phyloP scores from a whole-genome alignment of 1,139 yeast genomes.

The Pichia sp. region DNA sequence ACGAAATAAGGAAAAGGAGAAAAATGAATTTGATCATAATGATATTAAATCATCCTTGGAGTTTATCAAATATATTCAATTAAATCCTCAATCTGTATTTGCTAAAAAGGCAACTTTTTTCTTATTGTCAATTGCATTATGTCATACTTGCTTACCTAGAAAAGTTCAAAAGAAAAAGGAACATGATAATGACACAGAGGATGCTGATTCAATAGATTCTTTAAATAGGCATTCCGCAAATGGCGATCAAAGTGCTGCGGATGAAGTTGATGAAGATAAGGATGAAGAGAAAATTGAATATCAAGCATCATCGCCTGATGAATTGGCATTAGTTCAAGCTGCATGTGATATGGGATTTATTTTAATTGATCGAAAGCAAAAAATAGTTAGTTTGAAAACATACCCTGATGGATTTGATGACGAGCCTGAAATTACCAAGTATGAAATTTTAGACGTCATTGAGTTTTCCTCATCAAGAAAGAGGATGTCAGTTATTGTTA shows the following conservation, averaged over 20 bases:
- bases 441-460: conserved; percentile 68
- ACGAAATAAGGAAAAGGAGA: not conserved
- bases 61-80: conserved; percentile 61
- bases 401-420: conserved; percentile 76
- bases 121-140: conserved; percentile 71
- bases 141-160: conserved; percentile 85
- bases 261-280: conserved; percentile 35
- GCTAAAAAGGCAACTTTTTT: conserved; percentile 73
- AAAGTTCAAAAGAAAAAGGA: conserved; percentile 21
- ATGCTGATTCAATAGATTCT: conserved; percentile 18
- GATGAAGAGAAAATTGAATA: conserved; percentile 56
- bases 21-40: conserved; percentile 4
- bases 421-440: conserved; percentile 58
- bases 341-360: conserved; percentile 92
- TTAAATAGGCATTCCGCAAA: conserved; percentile 2
- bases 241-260: not conserved
- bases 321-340: conserved; percentile 84
- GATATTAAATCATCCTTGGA: conserved; percentile 48
- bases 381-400: conserved; percentile 56
- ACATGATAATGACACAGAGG: conserved; percentile 8
- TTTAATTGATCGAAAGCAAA: conserved; percentile 60
- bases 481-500: conserved; percentile 86
- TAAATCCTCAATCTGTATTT: conserved; percentile 63
- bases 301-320: conserved; percentile 96
- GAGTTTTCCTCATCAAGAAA: conserved; percentile 87